Evolutionary conservation across 257 asterid species (phyloP).

Genomic region (Plantago major): DNA sequence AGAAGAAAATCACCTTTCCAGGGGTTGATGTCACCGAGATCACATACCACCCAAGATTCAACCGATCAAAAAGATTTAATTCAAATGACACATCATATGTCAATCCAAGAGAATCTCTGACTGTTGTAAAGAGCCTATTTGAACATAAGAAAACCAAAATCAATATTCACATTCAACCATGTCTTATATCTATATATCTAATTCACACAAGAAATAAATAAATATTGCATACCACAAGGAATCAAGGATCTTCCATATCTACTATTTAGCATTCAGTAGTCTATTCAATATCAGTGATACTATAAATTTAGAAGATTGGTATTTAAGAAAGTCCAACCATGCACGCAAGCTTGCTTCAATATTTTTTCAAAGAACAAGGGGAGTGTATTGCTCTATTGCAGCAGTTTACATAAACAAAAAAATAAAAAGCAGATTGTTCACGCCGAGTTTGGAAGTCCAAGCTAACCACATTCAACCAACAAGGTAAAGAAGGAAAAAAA

Average conservation of each 20-base stretch:
- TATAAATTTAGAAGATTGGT: no score
- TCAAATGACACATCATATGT: constrained; percentile 97
- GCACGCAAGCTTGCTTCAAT: no score
- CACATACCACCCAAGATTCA: constrained; percentile 99
- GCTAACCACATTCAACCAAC: no score
- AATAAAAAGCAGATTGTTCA: no score
- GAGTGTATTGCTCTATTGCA: no score
- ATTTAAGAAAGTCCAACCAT: no score
- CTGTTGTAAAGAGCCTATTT: constrained; percentile 91
- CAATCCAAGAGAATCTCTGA: constrained; percentile 97
- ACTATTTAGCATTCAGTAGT: not conserved
- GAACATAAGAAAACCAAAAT: constrained; percentile 8
- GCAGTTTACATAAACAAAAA: no score
- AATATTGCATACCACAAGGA: not conserved
- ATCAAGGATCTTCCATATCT: not conserved
- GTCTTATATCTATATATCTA: not conserved
- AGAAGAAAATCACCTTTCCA: constrained; percentile 58
- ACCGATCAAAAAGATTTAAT: constrained; percentile 91
- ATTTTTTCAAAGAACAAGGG: no score
- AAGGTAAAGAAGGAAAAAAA: not conserved
- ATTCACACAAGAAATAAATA: not conserved
- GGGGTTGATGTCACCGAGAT: constrained; percentile 98
- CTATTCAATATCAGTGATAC: not conserved
- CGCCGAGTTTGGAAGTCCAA: no score
- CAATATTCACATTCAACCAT: constrained; percentile 12